Evolutionary conservation across 495 filamentous ascomycete genomes (phyloP).

Genomic region (Aspergillus nidulans): DNA sequence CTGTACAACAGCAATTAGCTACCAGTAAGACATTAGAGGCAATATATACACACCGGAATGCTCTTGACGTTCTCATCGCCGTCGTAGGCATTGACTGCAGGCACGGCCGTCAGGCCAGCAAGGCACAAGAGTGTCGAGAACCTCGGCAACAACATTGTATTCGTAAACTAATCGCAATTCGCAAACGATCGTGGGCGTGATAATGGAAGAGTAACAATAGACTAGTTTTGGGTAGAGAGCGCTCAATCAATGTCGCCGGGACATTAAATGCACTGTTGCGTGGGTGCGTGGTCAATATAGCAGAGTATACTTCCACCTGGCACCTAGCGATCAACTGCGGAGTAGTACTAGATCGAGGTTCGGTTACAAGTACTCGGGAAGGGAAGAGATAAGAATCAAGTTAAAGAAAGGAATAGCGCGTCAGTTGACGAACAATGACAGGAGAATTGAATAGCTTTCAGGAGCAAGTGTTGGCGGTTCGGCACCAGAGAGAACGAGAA

Average conservation of each 20-base stretch:
- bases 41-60: constrained; percentile 45
- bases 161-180: background rate
- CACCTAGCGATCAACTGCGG: background rate
- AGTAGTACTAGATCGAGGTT: constrained; percentile 6
- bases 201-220: constrained; percentile 14
- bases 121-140: constrained; percentile 39
- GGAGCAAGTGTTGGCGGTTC: constrained; percentile 15
- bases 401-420: constrained; percentile 2
- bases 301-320: constrained; percentile 16
- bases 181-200: constrained; percentile 13
- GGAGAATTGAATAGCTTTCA: constrained; percentile 7
- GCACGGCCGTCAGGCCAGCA: constrained; percentile 30
- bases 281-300: constrained; percentile 9
- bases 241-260: constrained; percentile 26
- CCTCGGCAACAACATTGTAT: constrained; percentile 35
- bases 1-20: constrained; percentile 34
- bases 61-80: constrained; percentile 47
- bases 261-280: constrained; percentile 15
- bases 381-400: constrained; percentile 2
- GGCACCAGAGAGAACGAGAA: constrained; percentile 19
- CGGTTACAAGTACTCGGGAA: constrained; percentile 1
- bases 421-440: constrained; percentile 11
- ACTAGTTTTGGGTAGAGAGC: constrained; percentile 11
- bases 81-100: constrained; percentile 31
- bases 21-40: background rate